These are phyloP conservation scores for Austropuccinia psidii DNA, from an alignment of 1,284 basidiomycete species.

Conservation along the genomic window DNA sequence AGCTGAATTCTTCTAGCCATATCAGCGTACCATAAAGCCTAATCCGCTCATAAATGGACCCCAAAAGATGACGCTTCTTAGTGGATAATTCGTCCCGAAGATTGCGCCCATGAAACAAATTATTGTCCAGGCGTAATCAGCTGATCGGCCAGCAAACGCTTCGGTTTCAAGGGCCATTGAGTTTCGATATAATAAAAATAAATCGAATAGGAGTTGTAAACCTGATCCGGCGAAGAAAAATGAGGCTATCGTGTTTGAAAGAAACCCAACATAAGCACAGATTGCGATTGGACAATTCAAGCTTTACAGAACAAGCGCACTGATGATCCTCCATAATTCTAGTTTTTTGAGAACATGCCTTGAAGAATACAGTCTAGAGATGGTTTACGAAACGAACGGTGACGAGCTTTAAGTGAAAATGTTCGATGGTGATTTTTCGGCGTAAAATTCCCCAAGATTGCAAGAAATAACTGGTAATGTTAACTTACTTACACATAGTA, in stretches of 20 bases:
- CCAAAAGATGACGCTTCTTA: slow-evolving; percentile 34
- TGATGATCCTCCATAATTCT: slow-evolving; percentile 32
- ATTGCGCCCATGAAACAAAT: slow-evolving; percentile 30
- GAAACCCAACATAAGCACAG: too few relatives aligned
- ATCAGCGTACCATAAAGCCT: slow-evolving; percentile 32
- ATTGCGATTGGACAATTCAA: neutral
- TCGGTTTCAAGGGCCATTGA: slow-evolving; percentile 35
- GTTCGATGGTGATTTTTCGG: neutral
- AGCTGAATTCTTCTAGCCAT: too few relatives aligned
- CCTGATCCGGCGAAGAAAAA: slow-evolving; percentile 37
- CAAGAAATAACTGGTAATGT: too few relatives aligned
- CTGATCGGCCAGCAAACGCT: slow-evolving; percentile 19
- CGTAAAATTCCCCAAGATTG: neutral
- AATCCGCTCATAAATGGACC: slow-evolving; percentile 36
- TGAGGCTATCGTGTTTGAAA: slow-evolving; percentile 29
- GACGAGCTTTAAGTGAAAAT: neutral
- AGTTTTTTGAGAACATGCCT: slow-evolving; percentile 27
- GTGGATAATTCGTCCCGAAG: slow-evolving; percentile 33
- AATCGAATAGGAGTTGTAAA: slow-evolving; percentile 35
- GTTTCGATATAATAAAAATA: slow-evolving; percentile 35
- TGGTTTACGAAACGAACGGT: neutral
- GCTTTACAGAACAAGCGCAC: neutral
- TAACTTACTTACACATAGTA: slow-evolving; percentile 37
- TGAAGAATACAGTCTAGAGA: slow-evolving; percentile 23
- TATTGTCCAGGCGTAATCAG: slow-evolving; percentile 37